Evolutionary conservation across 2,329 filamentous ascomycete genomes (phyloP).

Genomic region (Clonostachys sp.): DNA sequence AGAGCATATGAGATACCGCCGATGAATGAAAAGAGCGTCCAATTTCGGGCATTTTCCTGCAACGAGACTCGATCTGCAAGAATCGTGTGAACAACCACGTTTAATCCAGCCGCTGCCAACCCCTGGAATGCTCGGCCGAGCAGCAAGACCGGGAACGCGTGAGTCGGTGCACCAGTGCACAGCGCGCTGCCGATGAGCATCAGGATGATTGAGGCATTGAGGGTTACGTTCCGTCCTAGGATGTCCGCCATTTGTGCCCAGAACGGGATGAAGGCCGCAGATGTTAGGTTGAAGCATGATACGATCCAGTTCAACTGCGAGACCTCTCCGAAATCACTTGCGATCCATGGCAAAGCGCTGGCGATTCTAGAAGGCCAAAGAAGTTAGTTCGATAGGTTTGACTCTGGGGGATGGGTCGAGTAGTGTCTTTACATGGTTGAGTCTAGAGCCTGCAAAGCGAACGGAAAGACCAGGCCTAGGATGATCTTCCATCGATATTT

Average conservation of each 20-base stretch:
- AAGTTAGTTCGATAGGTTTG: slow-evolving; percentile 1
- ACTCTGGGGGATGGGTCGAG: not conserved
- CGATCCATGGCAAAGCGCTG: slow-evolving; percentile 45
- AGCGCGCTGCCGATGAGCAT: slow-evolving; percentile 58
- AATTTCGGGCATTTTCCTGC: slow-evolving; percentile 57
- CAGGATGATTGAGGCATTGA: slow-evolving; percentile 51
- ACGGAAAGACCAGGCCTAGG: slow-evolving; percentile 53
- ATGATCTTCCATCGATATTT: slow-evolving; percentile 55
- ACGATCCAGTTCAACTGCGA: slow-evolving; percentile 66
- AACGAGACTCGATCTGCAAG: slow-evolving; percentile 60
- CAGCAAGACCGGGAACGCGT: slow-evolving; percentile 53
- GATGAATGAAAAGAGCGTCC: slow-evolving; percentile 56
- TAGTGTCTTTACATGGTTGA: slow-evolving; percentile 45
- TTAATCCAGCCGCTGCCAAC: slow-evolving; percentile 54
- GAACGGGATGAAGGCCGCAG: slow-evolving; percentile 62
- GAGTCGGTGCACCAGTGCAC: slow-evolving; percentile 51
- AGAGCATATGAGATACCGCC: slow-evolving; percentile 54
- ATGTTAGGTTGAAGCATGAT: slow-evolving; percentile 63
- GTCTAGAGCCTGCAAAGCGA: slow-evolving; percentile 58
- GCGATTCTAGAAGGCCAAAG: slow-evolving; percentile 16
- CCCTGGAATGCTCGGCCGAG: slow-evolving; percentile 62
- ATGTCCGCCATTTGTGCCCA: slow-evolving; percentile 63
- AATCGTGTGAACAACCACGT: slow-evolving; percentile 57
- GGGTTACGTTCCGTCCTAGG: slow-evolving; percentile 55
- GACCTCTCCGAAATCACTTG: slow-evolving; percentile 55